A percentile compares a stretch with the other conserved stretches of the same genome.
Conservation (phyloP, 352 stramenopile genomes). For the Phytophthora megakarya region DNA sequence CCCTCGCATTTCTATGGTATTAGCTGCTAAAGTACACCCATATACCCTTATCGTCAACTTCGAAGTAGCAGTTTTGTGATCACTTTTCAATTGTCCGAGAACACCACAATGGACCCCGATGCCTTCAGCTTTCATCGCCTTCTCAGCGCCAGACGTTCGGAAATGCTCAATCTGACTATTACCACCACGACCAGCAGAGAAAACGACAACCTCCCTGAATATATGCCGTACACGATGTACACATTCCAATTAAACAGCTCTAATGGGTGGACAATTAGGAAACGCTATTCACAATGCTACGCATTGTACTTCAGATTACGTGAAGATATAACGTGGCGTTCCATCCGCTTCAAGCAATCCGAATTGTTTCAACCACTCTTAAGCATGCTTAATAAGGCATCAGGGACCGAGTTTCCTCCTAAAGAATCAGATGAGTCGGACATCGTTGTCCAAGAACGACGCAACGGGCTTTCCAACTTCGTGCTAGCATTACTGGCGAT, state of each 20-base stretch:
- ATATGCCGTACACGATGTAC: not conserved
- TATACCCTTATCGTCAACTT: too few relatives aligned
- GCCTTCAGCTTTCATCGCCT: not conserved
- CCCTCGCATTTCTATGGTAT: too few relatives aligned
- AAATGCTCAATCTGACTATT: not conserved
- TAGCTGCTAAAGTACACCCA: too few relatives aligned
- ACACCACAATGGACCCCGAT: not conserved
- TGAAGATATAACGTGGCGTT: not conserved
- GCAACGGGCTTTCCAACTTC: not conserved
- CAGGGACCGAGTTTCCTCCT: not conserved
- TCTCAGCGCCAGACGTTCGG: not conserved
- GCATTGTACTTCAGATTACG: not conserved
- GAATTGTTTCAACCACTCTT: not conserved
- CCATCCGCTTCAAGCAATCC: not conserved
- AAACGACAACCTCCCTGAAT: not conserved
- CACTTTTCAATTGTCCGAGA: not conserved
- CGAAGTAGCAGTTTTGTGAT: not conserved
- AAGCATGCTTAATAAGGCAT: not conserved
- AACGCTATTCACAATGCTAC: constrained; percentile 2
- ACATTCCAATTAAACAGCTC: not conserved
- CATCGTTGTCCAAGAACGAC: not conserved
- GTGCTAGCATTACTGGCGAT: not conserved
- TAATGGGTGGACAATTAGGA: not conserved
- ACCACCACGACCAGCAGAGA: not conserved
- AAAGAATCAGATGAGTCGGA: not conserved